Conservation (phyloP, 2,329 filamentous ascomycete species). For the Sclerotiophoma versabilis region DNA sequence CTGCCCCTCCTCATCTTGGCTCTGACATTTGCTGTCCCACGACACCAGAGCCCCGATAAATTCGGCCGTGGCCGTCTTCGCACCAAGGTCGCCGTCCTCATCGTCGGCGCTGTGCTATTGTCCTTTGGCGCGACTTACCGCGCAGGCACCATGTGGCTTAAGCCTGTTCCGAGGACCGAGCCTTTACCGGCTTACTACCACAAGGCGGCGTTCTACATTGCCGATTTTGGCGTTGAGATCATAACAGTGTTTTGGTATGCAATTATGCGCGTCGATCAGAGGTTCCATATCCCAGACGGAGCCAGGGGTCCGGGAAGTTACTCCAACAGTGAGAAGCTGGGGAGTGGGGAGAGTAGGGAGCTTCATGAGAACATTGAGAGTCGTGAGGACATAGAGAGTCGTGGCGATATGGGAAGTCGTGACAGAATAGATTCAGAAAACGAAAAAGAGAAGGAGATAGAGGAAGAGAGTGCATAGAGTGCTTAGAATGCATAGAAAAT, state of each 20-base stretch:
- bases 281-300: conserved; percentile 79
- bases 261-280: conserved; percentile 71
- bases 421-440: no score
- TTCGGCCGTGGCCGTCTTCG: conserved; percentile 72
- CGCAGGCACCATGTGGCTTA: conserved; percentile 63
- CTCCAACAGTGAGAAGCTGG: neutral
- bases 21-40: conserved; percentile 55
- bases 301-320: conserved; percentile 57
- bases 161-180: conserved; percentile 53
- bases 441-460: no score
- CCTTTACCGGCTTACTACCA: conserved; percentile 72
- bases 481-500: no score
- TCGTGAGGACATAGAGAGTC: no score
- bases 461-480: no score
- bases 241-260: conserved; percentile 72
- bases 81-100: conserved; percentile 69
- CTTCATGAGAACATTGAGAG: no score
- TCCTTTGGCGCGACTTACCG: conserved; percentile 74
- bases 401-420: no score
- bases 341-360: neutral
- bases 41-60: conserved; percentile 57
- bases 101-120: conserved; percentile 65
- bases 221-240: conserved; percentile 78
- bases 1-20: conserved; percentile 67
- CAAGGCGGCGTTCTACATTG: conserved; percentile 77